Percentiles rank a stretch among this genome's conserved stretches.
These are phyloP conservation scores for Gymnopilus junonius DNA, from an alignment of 768 basidiomycete genomes.

Conservation along the genomic window DNA sequence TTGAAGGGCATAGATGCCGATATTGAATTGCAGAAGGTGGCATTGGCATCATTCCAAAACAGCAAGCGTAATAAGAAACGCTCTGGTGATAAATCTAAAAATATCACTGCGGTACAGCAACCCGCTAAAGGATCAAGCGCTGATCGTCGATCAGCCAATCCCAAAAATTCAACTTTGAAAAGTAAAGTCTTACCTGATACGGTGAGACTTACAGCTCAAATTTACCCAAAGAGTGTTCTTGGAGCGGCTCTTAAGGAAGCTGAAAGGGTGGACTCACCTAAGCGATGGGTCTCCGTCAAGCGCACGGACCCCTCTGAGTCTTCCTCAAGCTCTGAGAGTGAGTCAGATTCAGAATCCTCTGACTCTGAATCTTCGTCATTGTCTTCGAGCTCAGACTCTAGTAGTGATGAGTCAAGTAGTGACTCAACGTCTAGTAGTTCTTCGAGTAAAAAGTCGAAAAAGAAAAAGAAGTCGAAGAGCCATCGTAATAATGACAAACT, in stretches of 20 bases:
- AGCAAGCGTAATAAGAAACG: not conserved
- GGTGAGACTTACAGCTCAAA: not conserved
- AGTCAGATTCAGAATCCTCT: not conserved
- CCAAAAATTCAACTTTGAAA: not conserved
- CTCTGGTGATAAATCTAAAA: no score
- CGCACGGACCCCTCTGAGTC: no score
- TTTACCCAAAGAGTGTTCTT: not conserved
- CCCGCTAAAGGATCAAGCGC: not conserved
- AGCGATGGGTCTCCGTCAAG: no score
- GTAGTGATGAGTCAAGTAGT: not conserved
- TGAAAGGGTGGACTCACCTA: not conserved
- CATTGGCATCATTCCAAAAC: not conserved
- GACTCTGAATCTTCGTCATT: not conserved
- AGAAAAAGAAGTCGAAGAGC: not conserved
- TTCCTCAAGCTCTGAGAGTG: not conserved
- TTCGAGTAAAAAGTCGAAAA: not conserved
- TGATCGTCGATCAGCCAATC: not conserved
- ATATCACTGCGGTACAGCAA: no score
- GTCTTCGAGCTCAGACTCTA: not conserved
- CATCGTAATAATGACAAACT: conserved; percentile 19
- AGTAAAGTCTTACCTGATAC: not conserved
- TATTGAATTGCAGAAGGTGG: not conserved
- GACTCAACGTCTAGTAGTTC: not conserved
- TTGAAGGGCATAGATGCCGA: not conserved
- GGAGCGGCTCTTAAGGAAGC: not conserved